Evolutionary conservation across 2,329 filamentous ascomycete genomes (phyloP).

Genomic region (Aspergillus pseudotamarii): DNA sequence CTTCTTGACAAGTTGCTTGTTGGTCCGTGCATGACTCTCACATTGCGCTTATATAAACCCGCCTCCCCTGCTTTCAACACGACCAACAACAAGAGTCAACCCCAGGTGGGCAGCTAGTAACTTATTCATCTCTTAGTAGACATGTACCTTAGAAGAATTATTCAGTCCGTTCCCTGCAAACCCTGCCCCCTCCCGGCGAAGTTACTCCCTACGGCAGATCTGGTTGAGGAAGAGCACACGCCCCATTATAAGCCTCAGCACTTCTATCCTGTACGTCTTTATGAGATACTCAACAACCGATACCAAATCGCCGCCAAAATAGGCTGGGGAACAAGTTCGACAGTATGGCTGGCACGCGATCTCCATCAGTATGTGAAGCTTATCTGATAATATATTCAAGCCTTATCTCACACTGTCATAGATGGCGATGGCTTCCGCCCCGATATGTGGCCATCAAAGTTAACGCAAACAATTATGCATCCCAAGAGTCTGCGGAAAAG

Average conservation of each 20-base stretch:
- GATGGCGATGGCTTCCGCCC: conserved; percentile 26
- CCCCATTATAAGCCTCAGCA: conserved; percentile 19
- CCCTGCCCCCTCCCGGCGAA: too few relatives aligned
- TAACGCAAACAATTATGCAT: conserved; percentile 30
- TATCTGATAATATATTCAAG: conserved; percentile 5
- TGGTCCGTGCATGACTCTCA: too few relatives aligned
- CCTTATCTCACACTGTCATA: conserved; percentile 13
- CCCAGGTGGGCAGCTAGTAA: too few relatives aligned
- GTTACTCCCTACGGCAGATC: too few relatives aligned
- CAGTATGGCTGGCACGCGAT: conserved; percentile 46
- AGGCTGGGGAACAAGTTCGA: conserved; percentile 44
- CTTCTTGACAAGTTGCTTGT: too few relatives aligned
- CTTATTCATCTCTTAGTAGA: too few relatives aligned
- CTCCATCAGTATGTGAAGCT: conserved; percentile 23
- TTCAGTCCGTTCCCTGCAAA: too few relatives aligned
- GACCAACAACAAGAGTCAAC: too few relatives aligned
- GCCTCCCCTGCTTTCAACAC: too few relatives aligned
- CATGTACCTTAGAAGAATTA: too few relatives aligned
- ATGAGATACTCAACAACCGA: conserved; percentile 31
- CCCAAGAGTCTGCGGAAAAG: conserved; percentile 23
- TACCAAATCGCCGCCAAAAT: conserved; percentile 45
- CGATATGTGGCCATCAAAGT: conserved; percentile 41
- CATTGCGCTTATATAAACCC: too few relatives aligned
- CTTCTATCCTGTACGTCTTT: conserved; percentile 19
- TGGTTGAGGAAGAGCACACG: conserved; percentile 12